Conservation (phyloP, 495 filamentous ascomycete genomes). For the Penicillium pancosmium region DNA sequence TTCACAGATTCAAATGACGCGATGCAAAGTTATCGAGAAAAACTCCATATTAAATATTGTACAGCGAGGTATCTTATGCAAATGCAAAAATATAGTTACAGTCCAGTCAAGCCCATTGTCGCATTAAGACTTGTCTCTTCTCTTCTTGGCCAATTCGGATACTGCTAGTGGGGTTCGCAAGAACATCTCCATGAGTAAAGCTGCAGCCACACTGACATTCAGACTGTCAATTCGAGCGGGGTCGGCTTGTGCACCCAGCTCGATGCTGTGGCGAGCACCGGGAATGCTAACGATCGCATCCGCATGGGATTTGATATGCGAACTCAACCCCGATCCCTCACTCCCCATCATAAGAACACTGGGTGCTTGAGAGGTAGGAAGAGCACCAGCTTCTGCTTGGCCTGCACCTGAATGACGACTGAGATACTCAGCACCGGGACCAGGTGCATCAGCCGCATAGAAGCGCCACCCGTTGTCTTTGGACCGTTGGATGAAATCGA, state of each 20-base stretch:
- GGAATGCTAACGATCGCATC: slow-evolving; percentile 62
- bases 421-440: slow-evolving; percentile 30
- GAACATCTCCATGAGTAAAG: slow-evolving; percentile 69
- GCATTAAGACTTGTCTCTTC: slow-evolving; percentile 20
- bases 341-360: slow-evolving; percentile 80
- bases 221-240: slow-evolving; percentile 68
- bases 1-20: background rate
- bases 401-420: slow-evolving; percentile 16
- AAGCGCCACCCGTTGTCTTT: slow-evolving; percentile 77
- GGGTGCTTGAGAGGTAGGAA: slow-evolving; percentile 60
- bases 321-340: slow-evolving; percentile 75
- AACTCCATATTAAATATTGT: slow-evolving; percentile 8
- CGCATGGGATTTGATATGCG: slow-evolving; percentile 61
- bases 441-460: slow-evolving; percentile 73
- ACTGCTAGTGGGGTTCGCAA: slow-evolving; percentile 47
- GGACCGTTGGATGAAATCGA: slow-evolving; percentile 68
- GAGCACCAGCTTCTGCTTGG: slow-evolving; percentile 8
- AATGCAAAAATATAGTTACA: slow-evolving; percentile 19
- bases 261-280: slow-evolving; percentile 38
- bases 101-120: slow-evolving; percentile 13
- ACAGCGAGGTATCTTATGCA: slow-evolving; percentile 20
- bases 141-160: slow-evolving; percentile 26
- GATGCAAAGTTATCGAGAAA: background rate
- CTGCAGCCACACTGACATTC: slow-evolving; percentile 86
- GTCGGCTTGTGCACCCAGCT: slow-evolving; percentile 38